Percentiles rank a stretch among this genome's conserved stretches.
Conservation (phyloP, 1,284 basidiomycete species). For the Xerocomus minutiporus region DNA sequence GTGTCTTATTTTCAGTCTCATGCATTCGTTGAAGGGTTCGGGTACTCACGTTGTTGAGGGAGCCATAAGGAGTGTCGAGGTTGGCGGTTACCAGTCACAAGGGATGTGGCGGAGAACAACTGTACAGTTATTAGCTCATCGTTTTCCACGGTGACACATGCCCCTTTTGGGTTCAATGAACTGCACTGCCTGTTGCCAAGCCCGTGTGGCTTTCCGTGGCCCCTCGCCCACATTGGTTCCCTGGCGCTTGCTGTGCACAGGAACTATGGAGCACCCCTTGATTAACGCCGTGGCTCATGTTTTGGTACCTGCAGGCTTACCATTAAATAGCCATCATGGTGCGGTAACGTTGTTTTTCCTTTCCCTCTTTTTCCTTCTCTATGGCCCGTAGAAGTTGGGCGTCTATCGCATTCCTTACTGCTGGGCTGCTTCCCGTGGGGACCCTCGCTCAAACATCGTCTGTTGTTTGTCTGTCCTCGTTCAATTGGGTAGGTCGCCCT, state of each 20-base stretch:
- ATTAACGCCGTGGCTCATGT: not conserved
- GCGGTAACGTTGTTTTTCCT: not conserved
- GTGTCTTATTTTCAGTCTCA: slow-evolving; percentile 14
- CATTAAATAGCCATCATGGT: not conserved
- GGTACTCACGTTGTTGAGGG: slow-evolving; percentile 63
- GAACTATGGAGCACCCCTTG: not conserved
- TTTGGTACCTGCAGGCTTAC: not conserved
- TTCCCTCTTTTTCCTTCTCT: not conserved
- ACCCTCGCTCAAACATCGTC: slow-evolving; percentile 21
- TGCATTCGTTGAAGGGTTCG: not conserved
- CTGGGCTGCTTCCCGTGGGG: slow-evolving; percentile 13
- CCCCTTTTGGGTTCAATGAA: no score
- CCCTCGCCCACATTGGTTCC: no score
- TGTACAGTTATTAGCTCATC: slow-evolving; percentile 30
- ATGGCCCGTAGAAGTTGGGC: slow-evolving; percentile 16
- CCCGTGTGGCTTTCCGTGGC: no score
- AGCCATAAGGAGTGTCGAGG: slow-evolving; percentile 58
- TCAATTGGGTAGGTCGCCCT: slow-evolving; percentile 22
- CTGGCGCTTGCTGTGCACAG: not conserved
- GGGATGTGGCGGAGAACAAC: slow-evolving; percentile 30
- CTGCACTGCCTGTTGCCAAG: no score
- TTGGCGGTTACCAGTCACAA: not conserved
- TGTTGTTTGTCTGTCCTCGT: slow-evolving; percentile 21
- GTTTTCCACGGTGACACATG: slow-evolving; percentile 14
- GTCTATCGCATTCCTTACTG: slow-evolving; percentile 15